Evolutionary conservation across 441 rosid species (phyloP), one percentile per base, ranked within the genome.

Genomic region (Omphalea diandra): DNA sequence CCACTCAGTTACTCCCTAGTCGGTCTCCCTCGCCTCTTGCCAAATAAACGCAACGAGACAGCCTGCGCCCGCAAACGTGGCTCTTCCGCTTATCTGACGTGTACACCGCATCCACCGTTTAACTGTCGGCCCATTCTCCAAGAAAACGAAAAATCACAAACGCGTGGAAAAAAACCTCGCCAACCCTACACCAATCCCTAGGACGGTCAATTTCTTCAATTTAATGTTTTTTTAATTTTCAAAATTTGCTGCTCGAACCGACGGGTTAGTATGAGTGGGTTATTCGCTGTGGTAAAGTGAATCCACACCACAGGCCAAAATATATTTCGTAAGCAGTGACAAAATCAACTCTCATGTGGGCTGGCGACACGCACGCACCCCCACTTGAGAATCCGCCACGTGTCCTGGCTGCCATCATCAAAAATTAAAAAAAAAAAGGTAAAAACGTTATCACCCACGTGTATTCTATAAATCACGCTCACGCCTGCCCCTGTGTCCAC

Each of bases 261-360:
- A 63, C 72, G 55, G 6, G 20, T 54, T 35, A 1, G 26, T 26
- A 61, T 78, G 29, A 12, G 49, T 38, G 31, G 55, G 53, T n/a
- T 27, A 57, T 31, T 54, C 29, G 17, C 49, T 22, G 38, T 41
- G 5, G 5, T 22, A 29, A 8, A 27, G 14, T 27, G 26, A 31
- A 22, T 47, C 15, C 7, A 8, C 68, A 66, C 85, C 36, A 71
- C 67, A 24, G 83, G 86, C 96, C 98, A 86, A 90, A 85, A 76
- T 35, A 63, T 38, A 60, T 76, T 79, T 49, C 93, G 98, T 86
- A 91, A 86, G 97, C 96, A 81, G 71, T 91, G 96, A 91, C 96
- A 83, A 80, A 87, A 89, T 83, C 84, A 63, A n/a, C 12, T 47
- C 18, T 40, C 69, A 58, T 69, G 73, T 74, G 84, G 73, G 72